Percentiles rank a stretch among this genome's conserved stretches.
Conservation (phyloP, 2,329 filamentous ascomycete genomes). For the Orbilia ellipsospora region DNA sequence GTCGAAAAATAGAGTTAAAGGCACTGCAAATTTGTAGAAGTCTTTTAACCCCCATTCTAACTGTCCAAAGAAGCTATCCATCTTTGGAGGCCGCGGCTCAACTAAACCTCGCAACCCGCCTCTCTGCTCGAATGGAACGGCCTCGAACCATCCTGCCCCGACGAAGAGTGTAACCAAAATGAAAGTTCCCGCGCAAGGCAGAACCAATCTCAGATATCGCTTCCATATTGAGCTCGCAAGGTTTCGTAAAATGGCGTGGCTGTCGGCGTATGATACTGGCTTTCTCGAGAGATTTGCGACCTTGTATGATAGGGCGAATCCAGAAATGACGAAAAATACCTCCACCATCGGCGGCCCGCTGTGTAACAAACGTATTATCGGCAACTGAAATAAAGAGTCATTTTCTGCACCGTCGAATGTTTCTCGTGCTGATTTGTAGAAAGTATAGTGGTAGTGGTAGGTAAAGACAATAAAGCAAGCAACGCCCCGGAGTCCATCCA, state of each 20-base stretch:
- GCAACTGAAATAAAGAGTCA: slow-evolving; percentile 19
- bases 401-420: slow-evolving; percentile 14
- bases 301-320: slow-evolving; percentile 41
- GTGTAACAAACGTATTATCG: slow-evolving; percentile 32
- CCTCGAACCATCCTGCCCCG: slow-evolving; percentile 31
- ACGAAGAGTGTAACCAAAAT: slow-evolving; percentile 24
- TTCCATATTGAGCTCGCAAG: slow-evolving; percentile 34
- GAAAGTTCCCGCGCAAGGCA: slow-evolving; percentile 31
- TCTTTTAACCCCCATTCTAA: slow-evolving; percentile 14
- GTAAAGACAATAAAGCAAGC: slow-evolving; percentile 43
- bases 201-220: slow-evolving; percentile 28
- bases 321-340: slow-evolving; percentile 44
- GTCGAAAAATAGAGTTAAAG: slow-evolving; percentile 6
- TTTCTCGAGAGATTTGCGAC: slow-evolving; percentile 11
- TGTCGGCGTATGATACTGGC: slow-evolving; percentile 3
- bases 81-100: slow-evolving; percentile 20
- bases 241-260: slow-evolving; percentile 20
- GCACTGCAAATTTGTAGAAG: slow-evolving; percentile 20
- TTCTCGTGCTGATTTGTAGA: slow-evolving; percentile 11
- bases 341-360: slow-evolving; percentile 39
- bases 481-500: slow-evolving; percentile 43
- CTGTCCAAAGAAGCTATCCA: slow-evolving; percentile 18
- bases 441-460: slow-evolving; percentile 32
- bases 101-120: slow-evolving; percentile 6
- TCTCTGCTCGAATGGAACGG: slow-evolving; percentile 15